Evolutionary conservation across 306 rosid genomes (phyloP).

Genomic region (Hylodesmum podocarpum): DNA sequence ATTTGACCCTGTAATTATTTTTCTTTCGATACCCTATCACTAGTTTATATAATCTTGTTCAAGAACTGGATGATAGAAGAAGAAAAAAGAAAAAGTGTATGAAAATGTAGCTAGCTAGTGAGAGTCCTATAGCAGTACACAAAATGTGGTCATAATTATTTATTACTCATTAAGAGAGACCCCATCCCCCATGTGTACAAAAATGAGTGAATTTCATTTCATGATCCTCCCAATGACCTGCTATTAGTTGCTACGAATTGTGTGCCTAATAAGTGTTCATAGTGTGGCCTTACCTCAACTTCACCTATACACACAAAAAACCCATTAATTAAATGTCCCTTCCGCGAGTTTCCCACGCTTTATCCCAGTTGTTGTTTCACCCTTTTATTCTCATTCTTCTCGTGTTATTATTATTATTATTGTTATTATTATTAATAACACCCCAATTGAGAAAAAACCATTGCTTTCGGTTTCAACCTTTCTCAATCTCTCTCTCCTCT

Average conservation of each 20-base stretch:
- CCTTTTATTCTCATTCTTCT: neutral
- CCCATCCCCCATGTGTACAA: conserved; percentile 18
- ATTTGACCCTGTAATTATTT: too few relatives aligned
- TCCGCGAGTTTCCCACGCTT: conserved; percentile 72
- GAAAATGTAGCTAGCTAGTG: neutral
- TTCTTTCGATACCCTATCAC: too few relatives aligned
- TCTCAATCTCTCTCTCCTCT: neutral
- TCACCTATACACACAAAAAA: neutral
- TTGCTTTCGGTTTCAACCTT: neutral
- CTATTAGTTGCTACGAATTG: neutral
- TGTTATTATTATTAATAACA: neutral
- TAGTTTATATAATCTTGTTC: too few relatives aligned
- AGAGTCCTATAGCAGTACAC: neutral
- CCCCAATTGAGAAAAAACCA: neutral
- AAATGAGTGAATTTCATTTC: neutral
- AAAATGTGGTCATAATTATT: conserved; percentile 3
- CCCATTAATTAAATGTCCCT: conserved; percentile 11
- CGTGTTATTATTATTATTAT: too few relatives aligned
- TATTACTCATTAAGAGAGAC: conserved; percentile 1
- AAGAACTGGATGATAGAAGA: neutral
- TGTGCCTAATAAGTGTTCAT: conserved; percentile 48
- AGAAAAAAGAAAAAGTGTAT: neutral
- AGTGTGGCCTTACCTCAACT: conserved; percentile 40
- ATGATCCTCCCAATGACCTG: neutral
- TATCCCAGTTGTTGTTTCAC: conserved; percentile 13